These are phyloP conservation scores for Allium cepa DNA, from an alignment of 106 monocot species.

Conservation along the genomic window DNA sequence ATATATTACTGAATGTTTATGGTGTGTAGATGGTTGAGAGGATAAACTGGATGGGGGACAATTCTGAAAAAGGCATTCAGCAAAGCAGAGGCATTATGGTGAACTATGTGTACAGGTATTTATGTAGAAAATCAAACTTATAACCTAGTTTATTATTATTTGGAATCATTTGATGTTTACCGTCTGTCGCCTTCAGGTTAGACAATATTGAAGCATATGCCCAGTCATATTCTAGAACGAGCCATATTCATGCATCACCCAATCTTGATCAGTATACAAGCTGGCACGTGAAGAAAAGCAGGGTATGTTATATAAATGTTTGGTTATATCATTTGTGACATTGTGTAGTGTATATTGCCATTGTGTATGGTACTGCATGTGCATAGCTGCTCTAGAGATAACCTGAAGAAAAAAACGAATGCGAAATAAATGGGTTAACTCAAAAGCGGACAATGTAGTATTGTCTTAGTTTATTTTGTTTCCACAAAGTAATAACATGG, in stretches of 20 bases:
- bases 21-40: conserved; percentile 60
- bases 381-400: neutral
- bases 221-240: conserved; percentile 45
- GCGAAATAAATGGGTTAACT: too few relatives aligned
- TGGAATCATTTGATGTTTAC: neutral
- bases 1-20: neutral
- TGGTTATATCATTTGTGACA: too few relatives aligned
- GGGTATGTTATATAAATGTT: too few relatives aligned
- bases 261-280: conserved; percentile 30
- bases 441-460: too few relatives aligned
- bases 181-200: conserved; percentile 31
- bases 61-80: conserved; percentile 57
- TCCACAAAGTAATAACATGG: too few relatives aligned
- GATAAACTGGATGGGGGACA: conserved; percentile 89
- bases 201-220: conserved; percentile 74
- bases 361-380: neutral
- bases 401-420: too few relatives aligned
- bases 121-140: neutral
- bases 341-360: too few relatives aligned
- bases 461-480: too few relatives aligned
- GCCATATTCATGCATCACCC: conserved; percentile 43
- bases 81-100: conserved; percentile 89
- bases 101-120: conserved; percentile 78
- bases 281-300: conserved; percentile 6
- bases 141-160: neutral